A percentile compares a stretch with the other conserved stretches of the same genome.
Conservation (phyloP, 768 basidiomycete genomes). For the Boletus barrowsii region DNA sequence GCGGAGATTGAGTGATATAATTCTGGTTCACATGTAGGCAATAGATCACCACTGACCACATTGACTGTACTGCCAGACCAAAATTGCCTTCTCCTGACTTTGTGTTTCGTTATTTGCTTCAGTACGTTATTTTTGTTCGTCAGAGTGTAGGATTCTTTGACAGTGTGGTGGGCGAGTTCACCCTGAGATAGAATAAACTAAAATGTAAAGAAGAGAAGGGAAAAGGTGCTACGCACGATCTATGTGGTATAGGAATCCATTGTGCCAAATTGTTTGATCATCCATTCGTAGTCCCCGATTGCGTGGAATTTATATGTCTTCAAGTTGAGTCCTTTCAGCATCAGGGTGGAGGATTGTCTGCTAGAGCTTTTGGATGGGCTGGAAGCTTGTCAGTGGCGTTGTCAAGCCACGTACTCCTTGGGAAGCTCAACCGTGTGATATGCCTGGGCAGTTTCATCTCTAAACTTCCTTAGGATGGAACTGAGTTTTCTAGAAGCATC, state of each 20-base stretch:
- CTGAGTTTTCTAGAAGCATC: conserved; percentile 19
- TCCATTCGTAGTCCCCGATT: conserved; percentile 23
- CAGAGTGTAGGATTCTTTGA: conserved; percentile 37
- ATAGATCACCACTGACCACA: background rate
- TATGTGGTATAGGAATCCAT: too few relatives aligned
- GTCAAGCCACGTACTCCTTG: conserved; percentile 22
- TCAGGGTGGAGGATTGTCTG: background rate
- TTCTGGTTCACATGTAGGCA: background rate
- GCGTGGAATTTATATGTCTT: conserved; percentile 33
- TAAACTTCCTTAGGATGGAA: conserved; percentile 21
- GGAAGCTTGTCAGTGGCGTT: background rate
- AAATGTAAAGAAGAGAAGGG: too few relatives aligned
- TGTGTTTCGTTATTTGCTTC: conserved; percentile 29
- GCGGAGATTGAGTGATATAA: conserved; percentile 7
- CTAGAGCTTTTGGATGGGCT: background rate
- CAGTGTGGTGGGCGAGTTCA: conserved; percentile 34
- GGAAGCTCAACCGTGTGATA: conserved; percentile 33
- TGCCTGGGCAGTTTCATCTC: conserved; percentile 7
- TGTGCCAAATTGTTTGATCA: conserved; percentile 4
- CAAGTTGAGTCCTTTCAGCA: conserved; percentile 19
- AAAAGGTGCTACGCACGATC: background rate
- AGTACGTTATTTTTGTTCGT: conserved; percentile 35
- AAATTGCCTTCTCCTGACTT: conserved; percentile 15
- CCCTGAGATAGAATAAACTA: conserved; percentile 24
- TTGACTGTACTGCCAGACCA: background rate